phyloP scores from a whole-genome alignment of 495 filamentous ascomycete genomes.

The Usnea hakonensis region DNA sequence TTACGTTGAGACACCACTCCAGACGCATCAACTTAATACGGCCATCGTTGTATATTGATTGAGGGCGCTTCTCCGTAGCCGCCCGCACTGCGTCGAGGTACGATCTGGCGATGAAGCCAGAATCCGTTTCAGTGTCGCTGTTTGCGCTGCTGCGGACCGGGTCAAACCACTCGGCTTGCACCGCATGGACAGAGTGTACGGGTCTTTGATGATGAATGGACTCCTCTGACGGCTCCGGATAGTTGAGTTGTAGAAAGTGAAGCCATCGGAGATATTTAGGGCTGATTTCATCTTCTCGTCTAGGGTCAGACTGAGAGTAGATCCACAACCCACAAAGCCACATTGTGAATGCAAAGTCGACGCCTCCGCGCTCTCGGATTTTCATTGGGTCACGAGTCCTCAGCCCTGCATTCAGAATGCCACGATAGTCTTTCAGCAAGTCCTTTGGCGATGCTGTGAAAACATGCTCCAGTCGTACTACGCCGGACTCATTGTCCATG shows the following conservation, averaged over 20 bases:
- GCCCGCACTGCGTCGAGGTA: constrained; percentile 14
- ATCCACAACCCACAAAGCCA: constrained; percentile 21
- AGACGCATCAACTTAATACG: constrained; percentile 6
- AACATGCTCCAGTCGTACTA: constrained; percentile 21
- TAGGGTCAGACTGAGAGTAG: not conserved
- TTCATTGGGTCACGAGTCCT: constrained; percentile 20
- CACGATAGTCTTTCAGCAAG: constrained; percentile 20
- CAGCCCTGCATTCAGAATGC: constrained; percentile 19
- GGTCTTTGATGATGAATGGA: not conserved
- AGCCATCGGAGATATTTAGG: constrained; percentile 7
- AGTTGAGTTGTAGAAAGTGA: not conserved
- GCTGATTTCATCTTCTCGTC: not conserved
- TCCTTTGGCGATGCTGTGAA: constrained; percentile 10
- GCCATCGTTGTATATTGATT: constrained; percentile 19
- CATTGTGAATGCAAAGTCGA: constrained; percentile 22
- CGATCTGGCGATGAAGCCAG: constrained; percentile 8
- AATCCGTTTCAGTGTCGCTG: constrained; percentile 1
- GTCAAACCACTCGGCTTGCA: constrained; percentile 8
- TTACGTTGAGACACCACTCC: constrained; percentile 20
- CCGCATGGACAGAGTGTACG: not conserved
- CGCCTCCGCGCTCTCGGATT: constrained; percentile 18
- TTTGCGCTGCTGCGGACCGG: constrained; percentile 7
- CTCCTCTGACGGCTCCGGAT: not conserved
- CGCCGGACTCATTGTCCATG: constrained; percentile 1
- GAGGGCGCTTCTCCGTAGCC: constrained; percentile 14